Conservation (phyloP, 2,329 filamentous ascomycete species). For the Rhynchosporium agropyri region DNA sequence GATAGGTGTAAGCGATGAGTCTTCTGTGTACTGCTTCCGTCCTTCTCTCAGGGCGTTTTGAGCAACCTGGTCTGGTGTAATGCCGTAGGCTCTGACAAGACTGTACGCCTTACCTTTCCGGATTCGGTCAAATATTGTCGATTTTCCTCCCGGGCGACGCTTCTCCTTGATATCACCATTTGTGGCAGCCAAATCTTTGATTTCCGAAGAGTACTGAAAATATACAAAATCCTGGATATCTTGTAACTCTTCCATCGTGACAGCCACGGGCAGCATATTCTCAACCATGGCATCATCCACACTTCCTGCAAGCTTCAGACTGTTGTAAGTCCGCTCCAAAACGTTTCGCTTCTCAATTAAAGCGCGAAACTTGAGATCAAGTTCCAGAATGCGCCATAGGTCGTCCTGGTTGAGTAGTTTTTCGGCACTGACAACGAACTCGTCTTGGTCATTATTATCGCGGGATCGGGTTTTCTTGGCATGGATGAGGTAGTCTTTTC, state of each 20-base stretch:
- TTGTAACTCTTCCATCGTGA: conserved; percentile 92
- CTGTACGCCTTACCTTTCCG: conserved; percentile 78
- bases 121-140: conserved; percentile 80
- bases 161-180: conserved; percentile 65
- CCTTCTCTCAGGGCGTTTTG: conserved; percentile 81
- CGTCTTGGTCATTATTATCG: conserved; percentile 68
- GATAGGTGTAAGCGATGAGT: conserved; percentile 76
- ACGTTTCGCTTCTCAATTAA: conserved; percentile 89
- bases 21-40: conserved; percentile 80
- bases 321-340: conserved; percentile 77
- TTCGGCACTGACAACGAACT: conserved; percentile 76
- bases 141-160: conserved; percentile 79
- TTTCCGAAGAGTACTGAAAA: conserved; percentile 83
- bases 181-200: conserved; percentile 75
- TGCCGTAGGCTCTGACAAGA: conserved; percentile 87
- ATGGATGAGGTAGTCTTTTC: conserved; percentile 96
- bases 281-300: conserved; percentile 76
- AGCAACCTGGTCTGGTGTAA: conserved; percentile 84
- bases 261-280: conserved; percentile 77
- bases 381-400: conserved; percentile 90
- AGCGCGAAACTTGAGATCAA: conserved; percentile 93
- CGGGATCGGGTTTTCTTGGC: conserved; percentile 69
- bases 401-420: conserved; percentile 92
- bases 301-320: conserved; percentile 62
- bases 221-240: conserved; percentile 96